Base-by-base conservation (phyloP, 768 basidiomycete species). In the Chalciporus piperatus region DNA sequence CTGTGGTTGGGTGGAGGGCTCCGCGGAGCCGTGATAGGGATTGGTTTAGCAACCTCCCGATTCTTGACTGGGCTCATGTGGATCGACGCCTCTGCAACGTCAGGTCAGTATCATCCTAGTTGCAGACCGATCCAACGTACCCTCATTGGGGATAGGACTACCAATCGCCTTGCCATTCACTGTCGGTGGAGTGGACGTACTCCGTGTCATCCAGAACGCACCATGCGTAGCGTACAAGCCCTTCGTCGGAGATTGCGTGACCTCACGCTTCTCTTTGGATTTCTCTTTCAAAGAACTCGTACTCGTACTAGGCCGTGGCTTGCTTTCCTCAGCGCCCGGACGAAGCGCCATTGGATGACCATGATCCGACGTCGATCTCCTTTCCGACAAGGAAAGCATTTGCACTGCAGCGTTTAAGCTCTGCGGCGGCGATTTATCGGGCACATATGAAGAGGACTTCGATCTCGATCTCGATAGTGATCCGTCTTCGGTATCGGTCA, bases 21-120 rank as follows among this genome's bases (percentile, higher is more conserved):
- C 22, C 22, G 22, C 22, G 22, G 22, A 19, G 74, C 63, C 45
- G 79, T 70, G 8, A 89, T 76, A 22, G 74, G 75, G 46, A 89
- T 89, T 17, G 89, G 88, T 57, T 78, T 76, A 19, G 81, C 81
- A 7, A 73, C 71, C 7, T 74, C 74, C 40, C 84, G 76, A 60
- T 83, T 79, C 71, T 85, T 85, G 20, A 90, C 79, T 32, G 90
- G 89, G 57, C 82, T 87, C 80, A 92, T 81, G 50, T 84, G 76
- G 60, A 81, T 61, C 1, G 85, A 87, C 14, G 87, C 87, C 64
- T 82, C 90, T 72, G 51, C 33, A 20, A 17, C 47, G 49, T 45
- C 33, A 32, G 48, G 32, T 56, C 38, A 57, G 33, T 30, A 19
- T 38, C 30, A 20, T 16, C 10, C 30, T 16, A 43, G 12, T 41